Evolutionary conservation across 257 asterid genomes (phyloP), one percentile per base, ranked within the genome.

Genomic region (Petrea volubilis): DNA sequence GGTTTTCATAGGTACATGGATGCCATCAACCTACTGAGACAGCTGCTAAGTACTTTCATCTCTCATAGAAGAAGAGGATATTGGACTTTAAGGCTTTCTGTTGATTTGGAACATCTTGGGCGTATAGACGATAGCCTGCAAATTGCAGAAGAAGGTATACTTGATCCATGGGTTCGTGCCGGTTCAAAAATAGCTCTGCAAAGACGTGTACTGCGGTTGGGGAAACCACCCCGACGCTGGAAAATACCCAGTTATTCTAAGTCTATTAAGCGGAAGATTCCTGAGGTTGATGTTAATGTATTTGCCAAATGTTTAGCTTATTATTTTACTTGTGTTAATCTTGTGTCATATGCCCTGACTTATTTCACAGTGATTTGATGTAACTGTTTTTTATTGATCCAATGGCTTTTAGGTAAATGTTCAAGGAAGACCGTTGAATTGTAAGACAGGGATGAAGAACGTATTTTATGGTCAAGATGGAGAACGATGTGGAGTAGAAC

Each of bases 141-240:
- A 77, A 90, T 84, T 77, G 98, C 98, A 7, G 99, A 91, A 82
- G 81, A 83, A 77, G 92, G 92, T 58, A 64, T 94, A 73, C 80
- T 74, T 44, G 97, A 94, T 85, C 86, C 93, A 61, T 91, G 99
- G 96, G 89, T 94, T 73, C 96, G 97, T 60, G 86, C 98, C 33
- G 99, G 99, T 77, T 87, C 97, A 65, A 88, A 85, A 79, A 78
- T 86, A 73, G 95, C 98, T 61, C 84, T 94, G 56, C 96, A 94
- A 71, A 88, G 85, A 74, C 85, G 96, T 60, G 95, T 94, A 49
- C 63, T 91, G 34, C 85, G 98, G 59, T 64, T 91, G 78, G 97
- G 97, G n/a, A 94, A 88, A 81, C 99, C 99, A 62, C 99, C 99
- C 5, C 77, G 99, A 76, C 96, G 98, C 38, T 94, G 99, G 99